Percentiles rank a stretch among this genome's conserved stretches.
These are phyloP conservation scores for Cicer yamashitae DNA, from an alignment of 306 rosid genomes.

Conservation along the genomic window DNA sequence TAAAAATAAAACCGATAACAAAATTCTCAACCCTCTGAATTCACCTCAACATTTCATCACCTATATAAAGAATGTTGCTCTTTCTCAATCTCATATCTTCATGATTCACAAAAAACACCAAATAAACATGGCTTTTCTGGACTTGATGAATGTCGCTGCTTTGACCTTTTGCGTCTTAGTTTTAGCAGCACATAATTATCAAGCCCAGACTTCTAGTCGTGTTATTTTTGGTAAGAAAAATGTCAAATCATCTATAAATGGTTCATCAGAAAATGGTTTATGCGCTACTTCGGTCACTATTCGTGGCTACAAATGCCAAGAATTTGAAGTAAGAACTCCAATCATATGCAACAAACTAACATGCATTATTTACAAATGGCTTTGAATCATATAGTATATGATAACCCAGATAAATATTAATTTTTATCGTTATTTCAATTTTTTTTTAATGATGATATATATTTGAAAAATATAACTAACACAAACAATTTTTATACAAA, in stretches of 20 bases:
- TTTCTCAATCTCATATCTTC: background rate
- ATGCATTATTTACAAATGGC: background rate
- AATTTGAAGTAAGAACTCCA: slow-evolving; percentile 53
- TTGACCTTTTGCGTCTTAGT: slow-evolving; percentile 44
- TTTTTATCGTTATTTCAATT: background rate
- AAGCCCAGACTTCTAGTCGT: slow-evolving; percentile 40
- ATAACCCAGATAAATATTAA: background rate
- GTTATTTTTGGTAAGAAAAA: background rate
- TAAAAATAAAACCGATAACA: background rate
- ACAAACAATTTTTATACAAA: too few relatives aligned
- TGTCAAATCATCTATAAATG: background rate
- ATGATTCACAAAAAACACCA: background rate
- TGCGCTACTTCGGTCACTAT: slow-evolving; percentile 55
- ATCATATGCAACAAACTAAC: background rate
- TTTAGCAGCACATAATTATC: slow-evolving; percentile 37
- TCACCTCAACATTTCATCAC: too few relatives aligned
- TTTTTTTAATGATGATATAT: too few relatives aligned
- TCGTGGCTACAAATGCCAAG: slow-evolving; percentile 80
- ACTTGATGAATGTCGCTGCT: slow-evolving; percentile 17
- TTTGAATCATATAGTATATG: background rate
- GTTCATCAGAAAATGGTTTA: slow-evolving; percentile 46
- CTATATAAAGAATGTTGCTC: background rate
- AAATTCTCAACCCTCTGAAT: background rate
- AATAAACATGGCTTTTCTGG: slow-evolving; percentile 40
- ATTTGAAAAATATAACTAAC: too few relatives aligned